Base-by-base conservation (phyloP, 2,329 filamentous ascomycete genomes). In the Colletotrichum incanum region DNA sequence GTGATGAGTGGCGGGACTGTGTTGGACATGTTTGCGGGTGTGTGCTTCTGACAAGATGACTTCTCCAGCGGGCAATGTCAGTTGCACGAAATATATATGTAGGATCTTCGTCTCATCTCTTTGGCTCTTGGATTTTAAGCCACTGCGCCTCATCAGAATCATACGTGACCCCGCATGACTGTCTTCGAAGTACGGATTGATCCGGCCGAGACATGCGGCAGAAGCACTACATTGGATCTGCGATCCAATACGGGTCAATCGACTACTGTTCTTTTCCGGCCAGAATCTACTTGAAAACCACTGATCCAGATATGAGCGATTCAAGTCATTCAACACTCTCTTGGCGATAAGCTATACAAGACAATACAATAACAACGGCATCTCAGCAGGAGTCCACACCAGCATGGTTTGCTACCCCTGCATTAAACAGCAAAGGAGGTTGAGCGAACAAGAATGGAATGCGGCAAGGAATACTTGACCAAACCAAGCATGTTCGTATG, bases 1-100 rank as follows among this genome's bases (percentile, higher is more conserved):
- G 83, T 78, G 52, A 85, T 83, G 9, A 83, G 73, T 1, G 80
- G 79, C 5, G 73, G 77, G 34, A 74, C 56, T 5, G n/a, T 9
- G 60, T 62, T 31, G 16, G 60, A 62, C 60, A 62, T 62, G 5
- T 20, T 12, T 39, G 31, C 1, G 45, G 41, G 2, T 56, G 18
- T 14, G 20, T 20, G 5, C 1, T 39, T 39, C 6, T 18, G 34
- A 1, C 9, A 12, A 12, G 20, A 39, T 39, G 34, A 3, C 14
- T 39, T 18, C 12, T 26, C 7, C 2, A 18, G 55, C 18, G 28
- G 28, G 31, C 14, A 26, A 41, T 39, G 31, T 39, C 11, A 37
- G 11, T 3, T 39, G 34, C 5, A 11, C 12, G 34, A 16, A 6
- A 18, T 18, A 2, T 56, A 5, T 9, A 6, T 23, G 55, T 9